These are phyloP conservation scores for Thielaviopsis populi DNA, from an alignment of 2,329 filamentous ascomycete species.

Conservation along the genomic window DNA sequence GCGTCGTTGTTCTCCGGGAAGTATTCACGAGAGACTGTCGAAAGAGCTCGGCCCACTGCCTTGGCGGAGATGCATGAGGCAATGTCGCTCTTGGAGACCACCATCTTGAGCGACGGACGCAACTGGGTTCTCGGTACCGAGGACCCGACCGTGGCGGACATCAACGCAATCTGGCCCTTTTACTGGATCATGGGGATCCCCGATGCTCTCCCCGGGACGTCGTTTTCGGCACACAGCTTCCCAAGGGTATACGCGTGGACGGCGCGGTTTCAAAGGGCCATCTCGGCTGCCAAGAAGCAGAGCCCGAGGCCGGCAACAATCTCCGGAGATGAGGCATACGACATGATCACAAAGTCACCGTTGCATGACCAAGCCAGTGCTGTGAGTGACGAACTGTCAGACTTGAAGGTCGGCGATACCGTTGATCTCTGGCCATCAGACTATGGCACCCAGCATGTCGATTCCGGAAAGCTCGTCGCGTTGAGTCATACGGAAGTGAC, in stretches of 20 bases:
- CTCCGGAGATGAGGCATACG: conserved; percentile 39
- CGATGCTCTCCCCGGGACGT: conserved; percentile 36
- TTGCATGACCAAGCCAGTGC: conserved; percentile 31
- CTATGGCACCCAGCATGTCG: conserved; percentile 42
- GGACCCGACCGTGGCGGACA: conserved; percentile 45
- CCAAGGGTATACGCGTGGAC: conserved; percentile 51
- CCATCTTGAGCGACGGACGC: conserved; percentile 49
- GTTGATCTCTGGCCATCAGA: conserved; percentile 50
- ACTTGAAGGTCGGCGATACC: conserved; percentile 34
- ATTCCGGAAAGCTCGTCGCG: conserved; percentile 40
- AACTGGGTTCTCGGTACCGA: conserved; percentile 44
- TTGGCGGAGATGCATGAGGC: conserved; percentile 37
- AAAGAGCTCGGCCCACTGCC: conserved; percentile 34
- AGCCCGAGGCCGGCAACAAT: conserved; percentile 27
- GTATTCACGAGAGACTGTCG: conserved; percentile 19
- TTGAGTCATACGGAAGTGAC: conserved; percentile 42
- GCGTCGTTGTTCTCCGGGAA: conserved; percentile 25
- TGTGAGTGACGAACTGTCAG: conserved; percentile 27
- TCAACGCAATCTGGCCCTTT: conserved; percentile 54
- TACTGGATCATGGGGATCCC: conserved; percentile 47
- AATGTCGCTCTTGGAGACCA: conserved; percentile 45
- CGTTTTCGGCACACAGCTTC: conserved; percentile 37
- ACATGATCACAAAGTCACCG: conserved; percentile 30
- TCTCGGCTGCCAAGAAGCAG: conserved; percentile 27
- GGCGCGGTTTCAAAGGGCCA: conserved; percentile 38